Conservation (phyloP, 306 rosid species). For the Nissolia schottii region DNA sequence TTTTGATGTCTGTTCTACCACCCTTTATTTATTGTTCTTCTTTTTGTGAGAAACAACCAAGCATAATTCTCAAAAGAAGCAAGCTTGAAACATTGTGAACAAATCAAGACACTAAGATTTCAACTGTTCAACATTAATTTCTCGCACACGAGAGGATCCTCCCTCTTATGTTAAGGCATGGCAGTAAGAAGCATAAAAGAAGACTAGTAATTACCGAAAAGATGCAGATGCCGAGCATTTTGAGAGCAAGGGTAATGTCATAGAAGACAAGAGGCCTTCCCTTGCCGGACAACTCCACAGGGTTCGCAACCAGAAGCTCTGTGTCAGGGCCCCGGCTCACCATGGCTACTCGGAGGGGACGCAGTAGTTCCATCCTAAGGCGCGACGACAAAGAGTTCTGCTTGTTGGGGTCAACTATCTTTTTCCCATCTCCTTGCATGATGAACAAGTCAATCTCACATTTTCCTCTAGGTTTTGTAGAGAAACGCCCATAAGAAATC, state of each 20-base stretch:
- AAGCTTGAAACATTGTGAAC: not conserved
- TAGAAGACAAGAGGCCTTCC: constrained; percentile 91
- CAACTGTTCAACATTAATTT: no score
- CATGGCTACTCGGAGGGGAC: constrained; percentile 81
- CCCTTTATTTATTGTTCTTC: no score
- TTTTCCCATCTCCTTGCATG: constrained; percentile 87
- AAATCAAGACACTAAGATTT: not conserved
- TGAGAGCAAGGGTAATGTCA: constrained; percentile 87
- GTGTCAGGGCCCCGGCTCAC: constrained; percentile 82
- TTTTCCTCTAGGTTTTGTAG: constrained; percentile 45
- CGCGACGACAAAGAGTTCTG: constrained; percentile 63
- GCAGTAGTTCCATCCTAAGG: constrained; percentile 63
- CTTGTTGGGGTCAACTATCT: constrained; percentile 77
- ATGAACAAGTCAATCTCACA: constrained; percentile 93
- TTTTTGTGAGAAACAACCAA: not conserved
- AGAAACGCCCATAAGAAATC: constrained; percentile 90
- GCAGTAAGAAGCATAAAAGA: constrained; percentile 13
- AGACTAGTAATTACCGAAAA: constrained; percentile 63
- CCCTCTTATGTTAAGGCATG: not conserved
- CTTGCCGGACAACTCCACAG: constrained; percentile 84
- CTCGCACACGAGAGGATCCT: not conserved
- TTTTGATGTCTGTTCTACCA: not conserved
- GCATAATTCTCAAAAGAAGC: not conserved
- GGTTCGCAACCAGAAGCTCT: constrained; percentile 89
- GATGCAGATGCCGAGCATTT: constrained; percentile 60